A percentile compares a stretch with the other conserved stretches of the same genome.
Evolutionary conservation across 257 asterid species (phyloP).

Genomic region (Jaltomata sinuosa): DNA sequence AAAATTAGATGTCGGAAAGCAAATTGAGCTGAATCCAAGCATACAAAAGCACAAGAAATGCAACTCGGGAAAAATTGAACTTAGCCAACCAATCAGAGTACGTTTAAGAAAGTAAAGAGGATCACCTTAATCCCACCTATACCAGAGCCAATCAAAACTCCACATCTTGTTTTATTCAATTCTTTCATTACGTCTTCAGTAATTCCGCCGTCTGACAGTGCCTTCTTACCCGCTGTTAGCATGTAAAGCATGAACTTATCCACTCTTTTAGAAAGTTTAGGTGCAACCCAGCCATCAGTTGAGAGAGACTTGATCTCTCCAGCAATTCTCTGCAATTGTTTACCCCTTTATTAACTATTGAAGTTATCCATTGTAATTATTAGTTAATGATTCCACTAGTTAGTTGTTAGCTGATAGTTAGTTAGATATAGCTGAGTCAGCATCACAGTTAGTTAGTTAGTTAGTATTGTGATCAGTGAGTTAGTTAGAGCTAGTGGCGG

Average conservation of each 20-base stretch:
- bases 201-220: constrained; percentile 50
- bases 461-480: too few relatives aligned
- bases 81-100: neutral
- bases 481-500: too few relatives aligned
- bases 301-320: constrained; percentile 72
- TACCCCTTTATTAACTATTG: constrained; percentile 3
- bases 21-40: neutral
- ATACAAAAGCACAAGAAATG: neutral
- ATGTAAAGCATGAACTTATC: constrained; percentile 82
- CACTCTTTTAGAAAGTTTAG: constrained; percentile 59
- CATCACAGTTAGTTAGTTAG: too few relatives aligned
- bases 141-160: constrained; percentile 72
- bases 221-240: constrained; percentile 69
- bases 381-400: too few relatives aligned
- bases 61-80: neutral
- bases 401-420: too few relatives aligned
- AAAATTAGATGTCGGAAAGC: neutral
- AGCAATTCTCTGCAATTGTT: constrained; percentile 55
- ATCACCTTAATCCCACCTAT: constrained; percentile 92
- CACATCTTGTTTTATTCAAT: constrained; percentile 48
- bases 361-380: too few relatives aligned
- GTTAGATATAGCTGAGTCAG: too few relatives aligned
- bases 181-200: constrained; percentile 52
- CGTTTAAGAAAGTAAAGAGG: neutral
- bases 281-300: constrained; percentile 62